Conservation (phyloP, 2,329 filamentous ascomycete species). For the Scopulariopsis brevicaulis region DNA sequence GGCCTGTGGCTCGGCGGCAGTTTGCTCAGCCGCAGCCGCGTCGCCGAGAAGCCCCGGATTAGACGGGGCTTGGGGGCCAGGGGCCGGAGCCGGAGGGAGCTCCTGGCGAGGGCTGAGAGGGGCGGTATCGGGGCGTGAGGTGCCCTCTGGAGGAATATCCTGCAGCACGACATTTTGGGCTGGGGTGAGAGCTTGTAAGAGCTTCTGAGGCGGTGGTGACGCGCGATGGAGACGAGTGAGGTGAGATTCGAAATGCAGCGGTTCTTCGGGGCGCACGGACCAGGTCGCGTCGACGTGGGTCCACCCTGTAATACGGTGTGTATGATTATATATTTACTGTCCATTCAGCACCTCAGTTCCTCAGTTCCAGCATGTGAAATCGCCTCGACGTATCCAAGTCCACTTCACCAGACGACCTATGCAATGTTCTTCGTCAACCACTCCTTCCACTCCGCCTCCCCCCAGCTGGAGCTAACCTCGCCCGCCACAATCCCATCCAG, state of each 20-base stretch:
- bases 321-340: too few species aligned
- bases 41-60: neutral
- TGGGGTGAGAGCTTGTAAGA: neutral
- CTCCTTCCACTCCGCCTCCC: constrained; percentile 70
- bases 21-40: neutral
- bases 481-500: constrained; percentile 78
- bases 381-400: neutral
- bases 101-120: neutral
- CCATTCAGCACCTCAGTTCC: too few species aligned
- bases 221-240: neutral
- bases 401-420: neutral
- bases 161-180: constrained; percentile 1
- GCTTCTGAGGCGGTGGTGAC: neutral
- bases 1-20: neutral
- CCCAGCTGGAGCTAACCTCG: constrained; percentile 71
- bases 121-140: neutral
- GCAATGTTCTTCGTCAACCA: constrained; percentile 53
- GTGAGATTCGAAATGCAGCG: neutral
- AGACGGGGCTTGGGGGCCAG: neutral
- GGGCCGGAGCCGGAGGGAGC: neutral
- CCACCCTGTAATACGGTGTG: too few species aligned
- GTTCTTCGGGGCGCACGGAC: neutral
- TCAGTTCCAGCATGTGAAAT: neutral
- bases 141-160: neutral
- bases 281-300: neutral